Evolutionary conservation across 2,329 filamentous ascomycete genomes (phyloP).

Genomic region (Fusarium brachygibbosum): DNA sequence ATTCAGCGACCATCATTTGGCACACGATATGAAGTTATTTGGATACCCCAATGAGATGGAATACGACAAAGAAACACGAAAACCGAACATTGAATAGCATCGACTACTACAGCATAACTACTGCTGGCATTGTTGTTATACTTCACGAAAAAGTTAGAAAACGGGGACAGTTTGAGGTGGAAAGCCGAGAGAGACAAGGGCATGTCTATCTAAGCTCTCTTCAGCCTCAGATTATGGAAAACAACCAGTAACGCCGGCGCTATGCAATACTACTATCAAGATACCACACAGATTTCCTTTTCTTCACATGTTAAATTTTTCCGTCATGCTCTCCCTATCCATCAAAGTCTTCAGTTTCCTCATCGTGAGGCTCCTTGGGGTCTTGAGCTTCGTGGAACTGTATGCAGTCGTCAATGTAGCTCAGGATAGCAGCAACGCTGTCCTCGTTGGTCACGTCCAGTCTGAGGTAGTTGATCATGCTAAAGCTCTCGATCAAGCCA

Average conservation of each 20-base stretch:
- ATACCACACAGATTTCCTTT: slow-evolving; percentile 34
- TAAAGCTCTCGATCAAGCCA: slow-evolving; percentile 94
- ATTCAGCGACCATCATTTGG: slow-evolving; percentile 4
- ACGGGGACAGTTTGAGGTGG: neutral
- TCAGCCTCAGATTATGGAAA: slow-evolving; percentile 39
- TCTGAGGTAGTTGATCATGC: slow-evolving; percentile 96
- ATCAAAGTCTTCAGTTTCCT: slow-evolving; percentile 58
- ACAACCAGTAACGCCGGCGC: slow-evolving; percentile 49
- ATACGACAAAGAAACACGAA: slow-evolving; percentile 13
- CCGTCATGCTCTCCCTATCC: slow-evolving; percentile 25
- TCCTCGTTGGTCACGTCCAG: slow-evolving; percentile 92
- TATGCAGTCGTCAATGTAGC: slow-evolving; percentile 94
- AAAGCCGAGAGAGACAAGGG: slow-evolving; percentile 22
- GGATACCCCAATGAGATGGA: slow-evolving; percentile 31
- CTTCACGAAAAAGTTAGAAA: slow-evolving; percentile 39
- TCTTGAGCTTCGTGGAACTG: slow-evolving; percentile 96
- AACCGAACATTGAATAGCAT: slow-evolving; percentile 10
- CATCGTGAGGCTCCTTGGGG: slow-evolving; percentile 82
- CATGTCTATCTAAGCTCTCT: slow-evolving; percentile 34
- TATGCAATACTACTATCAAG: slow-evolving; percentile 48
- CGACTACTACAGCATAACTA: slow-evolving; percentile 7
- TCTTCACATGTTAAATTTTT: slow-evolving; percentile 22
- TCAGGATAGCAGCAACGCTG: slow-evolving; percentile 85
- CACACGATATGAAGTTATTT: slow-evolving; percentile 25
- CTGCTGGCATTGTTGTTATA: slow-evolving; percentile 4